phyloP scores from a whole-genome alignment of 805 yeast species.

The Barnettozyma botsteinii region DNA sequence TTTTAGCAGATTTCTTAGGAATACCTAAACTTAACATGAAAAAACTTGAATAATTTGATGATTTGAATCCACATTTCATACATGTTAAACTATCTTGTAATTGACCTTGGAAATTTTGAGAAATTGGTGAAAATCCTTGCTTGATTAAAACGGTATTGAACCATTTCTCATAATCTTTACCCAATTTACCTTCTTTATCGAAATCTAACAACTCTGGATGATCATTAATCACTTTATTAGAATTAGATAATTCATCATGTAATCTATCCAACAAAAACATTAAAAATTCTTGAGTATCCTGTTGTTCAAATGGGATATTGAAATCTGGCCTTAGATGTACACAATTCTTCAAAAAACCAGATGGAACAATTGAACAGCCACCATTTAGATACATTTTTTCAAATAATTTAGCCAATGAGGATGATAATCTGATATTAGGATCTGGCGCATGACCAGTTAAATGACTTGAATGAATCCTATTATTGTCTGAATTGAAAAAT shows the following conservation, averaged over 20 bases:
- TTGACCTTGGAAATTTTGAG: slow-evolving; percentile 67
- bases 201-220: slow-evolving; percentile 33
- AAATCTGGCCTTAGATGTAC: slow-evolving; percentile 57
- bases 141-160: slow-evolving; percentile 42
- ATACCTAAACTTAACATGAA: slow-evolving; percentile 59
- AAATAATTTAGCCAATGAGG: slow-evolving; percentile 49
- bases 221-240: slow-evolving; percentile 32
- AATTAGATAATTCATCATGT: slow-evolving; percentile 56
- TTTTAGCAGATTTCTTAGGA: slow-evolving; percentile 32
- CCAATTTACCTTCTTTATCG: slow-evolving; percentile 21
- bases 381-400: slow-evolving; percentile 54
- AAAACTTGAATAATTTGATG: slow-evolving; percentile 56
- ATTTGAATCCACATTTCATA: slow-evolving; percentile 55
- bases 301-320: slow-evolving; percentile 68
- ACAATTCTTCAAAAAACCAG: slow-evolving; percentile 50
- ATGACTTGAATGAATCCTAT: neutral
- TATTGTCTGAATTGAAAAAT: slow-evolving; percentile 21
- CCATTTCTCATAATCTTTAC: slow-evolving; percentile 58
- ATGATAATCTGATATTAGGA: slow-evolving; percentile 29
- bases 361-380: slow-evolving; percentile 58
- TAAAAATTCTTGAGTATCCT: slow-evolving; percentile 75
- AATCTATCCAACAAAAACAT: slow-evolving; percentile 59
- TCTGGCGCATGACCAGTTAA: neutral
- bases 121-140: slow-evolving; percentile 65
- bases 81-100: slow-evolving; percentile 60